phyloP scores from a whole-genome alignment of 140 eudicot species.

The Anethum foeniculum region DNA sequence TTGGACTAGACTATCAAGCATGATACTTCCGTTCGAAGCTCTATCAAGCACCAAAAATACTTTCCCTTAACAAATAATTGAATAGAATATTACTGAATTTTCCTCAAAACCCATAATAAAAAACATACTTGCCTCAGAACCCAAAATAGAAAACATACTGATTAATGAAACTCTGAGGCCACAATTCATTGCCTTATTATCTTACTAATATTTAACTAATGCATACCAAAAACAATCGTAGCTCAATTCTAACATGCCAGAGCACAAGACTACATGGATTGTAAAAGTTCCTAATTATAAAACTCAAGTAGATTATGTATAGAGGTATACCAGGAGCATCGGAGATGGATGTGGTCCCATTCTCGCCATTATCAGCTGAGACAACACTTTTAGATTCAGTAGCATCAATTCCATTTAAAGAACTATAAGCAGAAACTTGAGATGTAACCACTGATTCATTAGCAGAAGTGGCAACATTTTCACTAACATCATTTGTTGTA shows the following conservation, averaged over 20 bases:
- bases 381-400: slow-evolving; percentile 31
- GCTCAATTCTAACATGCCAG: neutral
- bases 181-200: neutral
- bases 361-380: slow-evolving; percentile 36
- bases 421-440: slow-evolving; percentile 36
- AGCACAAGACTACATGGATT: neutral
- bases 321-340: slow-evolving; percentile 58
- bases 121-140: no score
- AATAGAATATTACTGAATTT: neutral
- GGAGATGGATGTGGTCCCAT: slow-evolving; percentile 51
- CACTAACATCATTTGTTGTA: slow-evolving; percentile 20
- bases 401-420: slow-evolving; percentile 40
- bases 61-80: neutral
- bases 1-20: neutral
- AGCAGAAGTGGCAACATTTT: slow-evolving; percentile 26
- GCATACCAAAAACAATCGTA: neutral
- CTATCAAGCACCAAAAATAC: neutral
- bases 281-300: neutral
- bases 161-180: neutral
- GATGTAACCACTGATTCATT: slow-evolving; percentile 33
- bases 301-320: neutral
- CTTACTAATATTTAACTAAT: neutral
- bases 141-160: neutral
- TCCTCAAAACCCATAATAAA: neutral
- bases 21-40: neutral